Percentiles rank a stretch among this genome's conserved stretches.
Conservation (phyloP, 73 alveolate species). For the Paramecium pentaurelia region DNA sequence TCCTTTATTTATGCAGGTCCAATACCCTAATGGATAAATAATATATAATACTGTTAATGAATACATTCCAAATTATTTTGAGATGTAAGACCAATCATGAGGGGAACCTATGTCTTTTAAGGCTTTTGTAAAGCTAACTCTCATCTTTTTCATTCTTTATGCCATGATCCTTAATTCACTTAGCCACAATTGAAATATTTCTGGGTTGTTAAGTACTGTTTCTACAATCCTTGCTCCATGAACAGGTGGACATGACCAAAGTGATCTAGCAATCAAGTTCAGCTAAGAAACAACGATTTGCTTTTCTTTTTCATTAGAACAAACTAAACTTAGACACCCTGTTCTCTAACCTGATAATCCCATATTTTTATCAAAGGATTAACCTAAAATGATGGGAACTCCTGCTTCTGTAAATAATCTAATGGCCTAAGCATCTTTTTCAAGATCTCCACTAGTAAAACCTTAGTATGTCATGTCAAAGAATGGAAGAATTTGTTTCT, state of each 20-base stretch:
- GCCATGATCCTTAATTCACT: conserved; percentile 83
- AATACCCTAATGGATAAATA: conserved; percentile 25
- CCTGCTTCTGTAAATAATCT: conserved; percentile 78
- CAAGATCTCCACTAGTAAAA: conserved; percentile 92
- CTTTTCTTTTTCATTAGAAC: conserved; percentile 75
- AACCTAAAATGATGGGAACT: conserved; percentile 74
- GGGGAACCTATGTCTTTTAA: conserved; percentile 71
- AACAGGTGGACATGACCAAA: conserved; percentile 84
- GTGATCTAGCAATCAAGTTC: conserved; percentile 73
- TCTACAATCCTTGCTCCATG: conserved; percentile 87
- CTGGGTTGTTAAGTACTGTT: conserved; percentile 75
- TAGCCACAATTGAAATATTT: conserved; percentile 74
- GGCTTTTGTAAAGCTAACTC: conserved; percentile 64
- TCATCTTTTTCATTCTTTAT: conserved; percentile 77
- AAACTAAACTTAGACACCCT: conserved; percentile 81
- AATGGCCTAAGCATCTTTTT: conserved; percentile 88
- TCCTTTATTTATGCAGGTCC: conserved; percentile 72
- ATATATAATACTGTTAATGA: conserved; percentile 77
- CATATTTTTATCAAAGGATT: conserved; percentile 93
- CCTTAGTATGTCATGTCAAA: conserved; percentile 98
- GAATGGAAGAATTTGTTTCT: conserved; percentile 75
- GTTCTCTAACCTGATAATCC: conserved; percentile 96
- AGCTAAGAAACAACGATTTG: conserved; percentile 73
- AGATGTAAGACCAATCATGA: conserved; percentile 80
- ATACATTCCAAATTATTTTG: conserved; percentile 87